These are phyloP conservation scores for Cystobasidiaceae sp. DNA, from an alignment of 1,284 basidiomycete genomes.

Conservation along the genomic window DNA sequence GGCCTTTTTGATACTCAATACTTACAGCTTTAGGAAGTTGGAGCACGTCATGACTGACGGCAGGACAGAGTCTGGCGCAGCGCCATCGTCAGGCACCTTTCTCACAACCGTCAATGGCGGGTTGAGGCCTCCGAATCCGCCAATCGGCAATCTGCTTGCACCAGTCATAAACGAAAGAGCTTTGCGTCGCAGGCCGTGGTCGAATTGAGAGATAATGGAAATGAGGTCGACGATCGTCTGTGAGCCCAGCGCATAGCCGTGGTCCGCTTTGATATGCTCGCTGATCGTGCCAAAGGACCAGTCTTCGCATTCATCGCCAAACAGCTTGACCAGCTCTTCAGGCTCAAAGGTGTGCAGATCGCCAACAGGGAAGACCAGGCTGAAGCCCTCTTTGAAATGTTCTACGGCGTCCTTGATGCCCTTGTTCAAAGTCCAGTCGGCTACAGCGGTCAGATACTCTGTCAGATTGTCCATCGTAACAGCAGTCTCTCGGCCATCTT, in stretches of 20 bases:
- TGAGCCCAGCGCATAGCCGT: slow-evolving; percentile 94
- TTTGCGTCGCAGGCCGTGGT: slow-evolving; percentile 66
- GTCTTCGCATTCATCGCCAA: slow-evolving; percentile 91
- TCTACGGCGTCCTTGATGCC: slow-evolving; percentile 42
- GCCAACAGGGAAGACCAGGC: slow-evolving; percentile 77
- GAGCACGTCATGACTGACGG: slow-evolving; percentile 99
- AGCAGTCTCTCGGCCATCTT: slow-evolving; percentile 65
- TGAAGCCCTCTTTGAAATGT: slow-evolving; percentile 51
- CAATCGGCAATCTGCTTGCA: slow-evolving; percentile 71
- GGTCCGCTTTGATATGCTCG: slow-evolving; percentile 90
- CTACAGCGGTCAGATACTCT: slow-evolving; percentile 68
- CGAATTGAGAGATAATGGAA: slow-evolving; percentile 78
- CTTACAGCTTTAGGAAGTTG: slow-evolving; percentile 53
- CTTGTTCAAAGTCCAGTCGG: slow-evolving; percentile 45
- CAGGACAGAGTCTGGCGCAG: slow-evolving; percentile 83
- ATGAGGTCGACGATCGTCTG: slow-evolving; percentile 79
- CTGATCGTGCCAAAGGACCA: slow-evolving; percentile 78
- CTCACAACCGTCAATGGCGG: slow-evolving; percentile 94
- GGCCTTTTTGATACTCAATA: too few relatives aligned
- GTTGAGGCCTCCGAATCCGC: slow-evolving; percentile 82
- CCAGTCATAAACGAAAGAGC: slow-evolving; percentile 98
- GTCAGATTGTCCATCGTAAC: slow-evolving; percentile 82
- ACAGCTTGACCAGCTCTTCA: slow-evolving; percentile 87
- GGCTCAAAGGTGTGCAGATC: slow-evolving; percentile 88
- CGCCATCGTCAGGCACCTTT: slow-evolving; percentile 73